Conservation (phyloP, 2,329 filamentous ascomycete genomes). For the Aspergillus sp. region DNA sequence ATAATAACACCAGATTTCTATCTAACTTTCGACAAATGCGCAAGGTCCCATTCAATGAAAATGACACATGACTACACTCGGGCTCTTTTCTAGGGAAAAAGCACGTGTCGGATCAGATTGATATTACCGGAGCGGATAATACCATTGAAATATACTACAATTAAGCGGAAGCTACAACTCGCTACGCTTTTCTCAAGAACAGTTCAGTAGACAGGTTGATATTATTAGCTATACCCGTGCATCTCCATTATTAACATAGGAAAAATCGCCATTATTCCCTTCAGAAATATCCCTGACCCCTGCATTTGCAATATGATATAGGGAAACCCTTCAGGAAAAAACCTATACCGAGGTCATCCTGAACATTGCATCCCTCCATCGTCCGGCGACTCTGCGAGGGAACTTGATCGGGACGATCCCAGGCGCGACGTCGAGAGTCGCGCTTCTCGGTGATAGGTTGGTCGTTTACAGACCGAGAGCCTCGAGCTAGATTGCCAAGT, state of each 20-base stretch:
- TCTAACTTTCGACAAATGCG: too few relatives aligned
- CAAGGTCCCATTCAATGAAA: too few relatives aligned
- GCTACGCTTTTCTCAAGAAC: too few relatives aligned
- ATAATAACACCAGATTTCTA: too few relatives aligned
- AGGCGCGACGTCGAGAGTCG: neutral
- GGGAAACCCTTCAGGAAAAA: neutral
- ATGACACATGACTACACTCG: too few relatives aligned
- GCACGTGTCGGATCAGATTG: too few relatives aligned
- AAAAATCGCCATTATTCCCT: neutral
- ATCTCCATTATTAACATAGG: neutral
- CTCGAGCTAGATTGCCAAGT: neutral
- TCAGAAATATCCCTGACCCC: neutral
- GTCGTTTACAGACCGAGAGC: neutral
- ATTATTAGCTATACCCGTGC: neutral
- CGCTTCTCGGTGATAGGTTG: neutral
- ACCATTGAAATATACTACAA: too few relatives aligned
- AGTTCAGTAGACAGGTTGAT: too few relatives aligned
- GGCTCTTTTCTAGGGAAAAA: too few relatives aligned
- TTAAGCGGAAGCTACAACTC: too few relatives aligned
- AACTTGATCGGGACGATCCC: neutral
- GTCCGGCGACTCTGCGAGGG: neutral
- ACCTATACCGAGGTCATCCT: neutral
- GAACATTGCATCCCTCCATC: neutral
- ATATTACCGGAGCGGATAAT: too few relatives aligned
- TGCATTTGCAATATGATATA: slow-evolving; percentile 2